phyloP scores from a whole-genome alignment of 805 yeast genomes.

The Yamadazyma scolyti region DNA sequence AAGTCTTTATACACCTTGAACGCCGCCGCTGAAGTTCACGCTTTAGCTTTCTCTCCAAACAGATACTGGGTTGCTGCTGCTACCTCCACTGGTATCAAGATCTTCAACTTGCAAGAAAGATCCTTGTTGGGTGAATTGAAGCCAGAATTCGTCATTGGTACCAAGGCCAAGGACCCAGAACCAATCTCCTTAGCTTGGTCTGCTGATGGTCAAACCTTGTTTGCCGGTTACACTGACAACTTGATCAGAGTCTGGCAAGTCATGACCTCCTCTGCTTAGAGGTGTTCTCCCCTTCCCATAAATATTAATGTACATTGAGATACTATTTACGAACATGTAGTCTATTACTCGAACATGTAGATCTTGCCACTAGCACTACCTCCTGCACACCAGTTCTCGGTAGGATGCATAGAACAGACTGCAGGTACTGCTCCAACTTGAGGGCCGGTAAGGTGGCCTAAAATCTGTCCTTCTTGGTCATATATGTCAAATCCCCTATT shows the following conservation, averaged over 20 bases:
- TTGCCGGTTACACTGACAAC: constrained; percentile 99
- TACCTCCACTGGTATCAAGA: constrained; percentile 95
- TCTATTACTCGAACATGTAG: constrained; percentile 48
- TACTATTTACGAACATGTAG: not conserved
- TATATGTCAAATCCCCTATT: constrained; percentile 81
- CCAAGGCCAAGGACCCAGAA: constrained; percentile 95
- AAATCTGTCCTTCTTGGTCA: constrained; percentile 67
- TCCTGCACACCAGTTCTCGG: constrained; percentile 86
- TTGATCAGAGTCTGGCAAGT: constrained; percentile 99
- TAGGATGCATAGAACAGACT: constrained; percentile 77
- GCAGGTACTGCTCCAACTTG: constrained; percentile 90
- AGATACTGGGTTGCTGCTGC: constrained; percentile 99
- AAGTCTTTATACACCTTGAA: constrained; percentile 86
- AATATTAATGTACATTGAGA: not conserved
- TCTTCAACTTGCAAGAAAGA: constrained; percentile 96
- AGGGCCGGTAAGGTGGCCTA: constrained; percentile 67
- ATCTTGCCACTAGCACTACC: constrained; percentile 94
- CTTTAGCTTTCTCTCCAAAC: constrained; percentile 99
- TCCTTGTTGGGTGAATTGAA: constrained; percentile 92
- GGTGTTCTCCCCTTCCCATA: not conserved
- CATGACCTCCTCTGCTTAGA: constrained; percentile 72
- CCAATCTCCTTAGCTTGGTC: constrained; percentile 99
- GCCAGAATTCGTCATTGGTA: constrained; percentile 89
- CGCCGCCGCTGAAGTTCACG: constrained; percentile 95
- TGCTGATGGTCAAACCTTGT: constrained; percentile 98